phyloP scores from a whole-genome alignment of 2,329 filamentous ascomycete genomes.

The Pestalotiopsis sp. region DNA sequence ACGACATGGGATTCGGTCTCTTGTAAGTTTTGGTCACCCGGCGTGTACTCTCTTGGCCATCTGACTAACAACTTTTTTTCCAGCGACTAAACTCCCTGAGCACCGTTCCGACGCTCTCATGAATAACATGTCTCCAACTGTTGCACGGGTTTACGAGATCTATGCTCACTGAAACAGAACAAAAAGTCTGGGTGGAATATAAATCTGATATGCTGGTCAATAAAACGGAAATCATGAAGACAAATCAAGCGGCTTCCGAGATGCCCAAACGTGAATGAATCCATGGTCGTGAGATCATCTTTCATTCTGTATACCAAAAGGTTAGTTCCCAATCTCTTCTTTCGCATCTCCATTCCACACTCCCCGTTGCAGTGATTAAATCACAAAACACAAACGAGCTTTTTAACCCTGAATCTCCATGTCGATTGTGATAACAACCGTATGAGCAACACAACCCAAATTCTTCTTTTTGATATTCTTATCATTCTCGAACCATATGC shows the following conservation, averaged over 20 bases:
- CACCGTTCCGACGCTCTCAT: conserved; percentile 35
- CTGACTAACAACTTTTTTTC: conserved; percentile 37
- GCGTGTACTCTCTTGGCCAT: neutral
- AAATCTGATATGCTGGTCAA: conserved; percentile 47
- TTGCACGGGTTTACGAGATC: conserved; percentile 44
- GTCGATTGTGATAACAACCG: conserved; percentile 59
- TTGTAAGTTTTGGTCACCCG: conserved; percentile 51
- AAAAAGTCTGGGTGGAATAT: conserved; percentile 36
- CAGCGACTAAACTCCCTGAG: conserved; percentile 52
- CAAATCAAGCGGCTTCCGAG: neutral
- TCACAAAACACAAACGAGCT: conserved; percentile 57
- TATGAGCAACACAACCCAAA: conserved; percentile 50
- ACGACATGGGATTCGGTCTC: conserved; percentile 74
- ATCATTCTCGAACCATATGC: neutral
- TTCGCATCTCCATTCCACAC: neutral
- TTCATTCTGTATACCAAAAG: conserved; percentile 30
- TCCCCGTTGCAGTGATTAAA: conserved; percentile 54
- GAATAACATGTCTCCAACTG: conserved; percentile 40
- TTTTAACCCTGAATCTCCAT: conserved; percentile 65
- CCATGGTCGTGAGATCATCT: neutral
- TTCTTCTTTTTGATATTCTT: conserved; percentile 9
- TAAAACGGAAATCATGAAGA: conserved; percentile 23
- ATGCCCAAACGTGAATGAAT: neutral
- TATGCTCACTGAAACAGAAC: conserved; percentile 20
- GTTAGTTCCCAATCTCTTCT: conserved; percentile 40